phyloP scores from a whole-genome alignment of 345 rosid species.

The Camelina neglecta region DNA sequence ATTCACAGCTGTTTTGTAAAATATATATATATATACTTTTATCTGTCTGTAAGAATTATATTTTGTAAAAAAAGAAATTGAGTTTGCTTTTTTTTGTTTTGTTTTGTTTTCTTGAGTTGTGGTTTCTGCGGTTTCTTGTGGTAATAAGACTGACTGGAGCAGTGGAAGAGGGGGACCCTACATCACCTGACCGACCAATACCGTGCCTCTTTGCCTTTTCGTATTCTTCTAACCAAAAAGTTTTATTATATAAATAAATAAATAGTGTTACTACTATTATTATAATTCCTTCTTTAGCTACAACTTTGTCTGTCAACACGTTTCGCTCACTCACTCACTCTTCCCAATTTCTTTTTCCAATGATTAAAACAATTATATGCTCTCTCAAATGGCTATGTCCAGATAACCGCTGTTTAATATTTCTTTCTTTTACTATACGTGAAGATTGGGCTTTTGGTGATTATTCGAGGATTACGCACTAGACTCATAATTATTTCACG shows the following conservation, averaged over 20 bases:
- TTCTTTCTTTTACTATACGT: not conserved
- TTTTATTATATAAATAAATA: not conserved
- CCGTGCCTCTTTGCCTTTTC: conserved; percentile 40
- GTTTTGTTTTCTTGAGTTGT: conserved; percentile 3
- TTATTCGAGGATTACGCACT: not conserved
- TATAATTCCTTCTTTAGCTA: not conserved
- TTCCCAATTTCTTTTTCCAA: conserved; percentile 35
- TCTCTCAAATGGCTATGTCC: conserved; percentile 25
- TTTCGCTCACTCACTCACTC: conserved; percentile 34
- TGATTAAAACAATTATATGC: conserved; percentile 38
- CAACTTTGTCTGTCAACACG: conserved; percentile 20
- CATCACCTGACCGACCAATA: conserved; percentile 45
- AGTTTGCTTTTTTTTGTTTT: conserved; percentile 22
- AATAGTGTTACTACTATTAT: not conserved
- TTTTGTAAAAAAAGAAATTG: not conserved
- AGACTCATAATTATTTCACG: not conserved
- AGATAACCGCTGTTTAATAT: conserved; percentile 31
- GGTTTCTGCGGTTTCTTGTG: conserved; percentile 48
- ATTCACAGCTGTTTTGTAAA: conserved; percentile 26
- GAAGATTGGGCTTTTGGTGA: not conserved
- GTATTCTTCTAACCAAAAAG: conserved; percentile 40
- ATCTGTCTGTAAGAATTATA: not conserved
- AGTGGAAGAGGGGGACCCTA: conserved; percentile 36
- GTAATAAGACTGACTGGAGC: conserved; percentile 48
- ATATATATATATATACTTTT: not conserved